phyloP scores from a whole-genome alignment of 306 rosid species.

The Malus orientalis region DNA sequence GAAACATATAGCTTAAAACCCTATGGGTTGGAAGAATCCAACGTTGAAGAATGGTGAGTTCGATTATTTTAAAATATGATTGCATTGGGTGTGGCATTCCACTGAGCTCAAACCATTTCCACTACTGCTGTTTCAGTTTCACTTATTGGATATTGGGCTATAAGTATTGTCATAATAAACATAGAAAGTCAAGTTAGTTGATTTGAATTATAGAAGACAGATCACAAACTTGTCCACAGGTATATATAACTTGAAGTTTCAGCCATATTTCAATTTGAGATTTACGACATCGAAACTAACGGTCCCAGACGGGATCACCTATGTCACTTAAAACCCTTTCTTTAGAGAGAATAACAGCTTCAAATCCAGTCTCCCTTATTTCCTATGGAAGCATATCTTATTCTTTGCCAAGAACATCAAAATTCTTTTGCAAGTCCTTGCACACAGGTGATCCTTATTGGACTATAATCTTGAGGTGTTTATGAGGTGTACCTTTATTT shows the following conservation, averaged over 20 bases:
- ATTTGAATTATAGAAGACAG: neutral
- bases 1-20: slow-evolving; percentile 65
- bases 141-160: neutral
- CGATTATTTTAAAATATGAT: neutral
- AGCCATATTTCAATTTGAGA: neutral
- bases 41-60: slow-evolving; percentile 55
- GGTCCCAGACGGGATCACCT: neutral
- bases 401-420: neutral
- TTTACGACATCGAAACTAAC: neutral
- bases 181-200: neutral
- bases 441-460: neutral
- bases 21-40: slow-evolving; percentile 32
- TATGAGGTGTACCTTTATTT: neutral
- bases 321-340: neutral
- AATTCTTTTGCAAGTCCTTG: neutral
- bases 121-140: neutral
- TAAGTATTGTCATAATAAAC: neutral
- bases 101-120: neutral
- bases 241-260: neutral
- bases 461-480: neutral
- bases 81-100: neutral
- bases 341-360: neutral
- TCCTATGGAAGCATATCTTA: neutral
- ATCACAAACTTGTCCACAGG: too few relatives aligned
- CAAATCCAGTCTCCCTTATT: neutral